Conservation (phyloP, 176 grass and related monocot species). For the Alloteropsis semialata region DNA sequence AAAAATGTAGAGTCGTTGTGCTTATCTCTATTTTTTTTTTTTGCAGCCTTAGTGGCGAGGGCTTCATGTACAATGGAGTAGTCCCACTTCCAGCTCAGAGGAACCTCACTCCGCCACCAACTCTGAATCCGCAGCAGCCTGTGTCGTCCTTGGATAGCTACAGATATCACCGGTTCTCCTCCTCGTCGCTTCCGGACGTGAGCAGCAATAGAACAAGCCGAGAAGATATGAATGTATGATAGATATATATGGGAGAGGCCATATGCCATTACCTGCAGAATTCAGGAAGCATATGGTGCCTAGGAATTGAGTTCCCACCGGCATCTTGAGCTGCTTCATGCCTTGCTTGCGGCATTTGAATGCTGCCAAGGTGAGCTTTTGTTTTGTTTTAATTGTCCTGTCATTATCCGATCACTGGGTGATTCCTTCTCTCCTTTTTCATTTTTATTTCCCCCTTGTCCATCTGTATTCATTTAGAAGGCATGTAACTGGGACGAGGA, state of each 20-base stretch:
- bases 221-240: constrained; percentile 63
- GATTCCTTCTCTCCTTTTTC: neutral
- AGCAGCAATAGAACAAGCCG: constrained; percentile 46
- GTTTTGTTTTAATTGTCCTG: neutral
- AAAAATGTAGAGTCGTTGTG: neutral
- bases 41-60: constrained; percentile 57
- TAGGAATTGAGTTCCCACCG: constrained; percentile 21
- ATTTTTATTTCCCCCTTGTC: neutral
- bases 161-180: constrained; percentile 68
- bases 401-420: constrained; percentile 7
- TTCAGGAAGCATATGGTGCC: constrained; percentile 22
- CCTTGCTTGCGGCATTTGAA: constrained; percentile 36
- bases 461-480: neutral
- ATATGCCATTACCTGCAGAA: constrained; percentile 2
- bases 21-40: neutral
- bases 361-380: constrained; percentile 3
- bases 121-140: constrained; percentile 60
- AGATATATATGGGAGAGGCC: neutral
- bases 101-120: constrained; percentile 61
- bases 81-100: constrained; percentile 66
- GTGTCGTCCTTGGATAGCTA: constrained; percentile 47
- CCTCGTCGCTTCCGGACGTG: constrained; percentile 63
- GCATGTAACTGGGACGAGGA: neutral
- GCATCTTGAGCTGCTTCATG: constrained; percentile 11
- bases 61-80: constrained; percentile 52